Evolutionary conservation across 176 grass and related monocot species (phyloP).

Genomic region (Bromus sterilis): DNA sequence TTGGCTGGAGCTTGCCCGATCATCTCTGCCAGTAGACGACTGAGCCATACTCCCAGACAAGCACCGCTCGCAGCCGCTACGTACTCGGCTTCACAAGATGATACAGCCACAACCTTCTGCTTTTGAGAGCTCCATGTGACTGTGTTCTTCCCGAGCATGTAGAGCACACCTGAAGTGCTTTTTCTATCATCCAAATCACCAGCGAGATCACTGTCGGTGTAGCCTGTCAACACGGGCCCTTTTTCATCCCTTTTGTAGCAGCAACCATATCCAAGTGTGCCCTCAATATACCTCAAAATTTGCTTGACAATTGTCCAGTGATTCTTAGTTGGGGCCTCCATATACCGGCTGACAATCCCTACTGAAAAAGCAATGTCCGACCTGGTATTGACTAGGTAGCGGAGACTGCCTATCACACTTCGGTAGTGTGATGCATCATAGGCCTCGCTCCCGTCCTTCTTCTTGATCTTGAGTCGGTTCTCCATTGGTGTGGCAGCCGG

Average conservation of each 20-base stretch:
- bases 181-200: not conserved
- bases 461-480: not conserved
- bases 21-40: not conserved
- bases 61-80: not conserved
- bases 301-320: not conserved
- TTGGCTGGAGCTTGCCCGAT: not conserved
- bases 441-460: not conserved
- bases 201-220: not conserved
- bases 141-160: not conserved
- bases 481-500: not conserved
- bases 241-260: not conserved
- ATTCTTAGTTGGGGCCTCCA: not conserved
- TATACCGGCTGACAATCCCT: not conserved
- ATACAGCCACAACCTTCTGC: not conserved
- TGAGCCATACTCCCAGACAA: not conserved
- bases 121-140: not conserved
- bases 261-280: not conserved
- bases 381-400: not conserved
- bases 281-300: not conserved
- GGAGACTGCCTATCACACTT: not conserved
- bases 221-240: not conserved
- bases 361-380: not conserved
- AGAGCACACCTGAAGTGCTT: not conserved
- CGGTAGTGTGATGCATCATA: not conserved
- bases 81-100: not conserved